phyloP scores from a whole-genome alignment of 768 basidiomycete genomes.

The Kwoniella dejecticola region DNA sequence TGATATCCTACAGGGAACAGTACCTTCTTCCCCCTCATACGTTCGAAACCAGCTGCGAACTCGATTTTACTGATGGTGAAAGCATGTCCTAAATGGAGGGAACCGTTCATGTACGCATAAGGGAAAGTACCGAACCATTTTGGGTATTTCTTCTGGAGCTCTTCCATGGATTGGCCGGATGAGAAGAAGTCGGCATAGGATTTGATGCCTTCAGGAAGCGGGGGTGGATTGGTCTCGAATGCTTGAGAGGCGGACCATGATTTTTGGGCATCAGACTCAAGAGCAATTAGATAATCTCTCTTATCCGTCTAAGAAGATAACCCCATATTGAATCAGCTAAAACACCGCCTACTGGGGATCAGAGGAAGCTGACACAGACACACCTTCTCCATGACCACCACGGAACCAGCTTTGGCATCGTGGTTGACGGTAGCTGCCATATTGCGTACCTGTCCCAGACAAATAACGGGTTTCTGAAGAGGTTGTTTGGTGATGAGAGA shows the following conservation, averaged over 20 bases:
- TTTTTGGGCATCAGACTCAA: slow-evolving; percentile 83
- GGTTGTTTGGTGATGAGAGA: not conserved
- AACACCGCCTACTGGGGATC: not conserved
- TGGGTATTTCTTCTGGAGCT: slow-evolving; percentile 75
- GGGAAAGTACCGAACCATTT: slow-evolving; percentile 99
- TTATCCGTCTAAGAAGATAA: slow-evolving; percentile 75
- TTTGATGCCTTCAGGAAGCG: slow-evolving; percentile 61
- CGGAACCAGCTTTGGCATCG: slow-evolving; percentile 42
- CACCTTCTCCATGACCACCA: slow-evolving; percentile 55
- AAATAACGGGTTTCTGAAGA: not conserved
- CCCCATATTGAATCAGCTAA: not conserved
- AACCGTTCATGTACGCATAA: slow-evolving; percentile 98
- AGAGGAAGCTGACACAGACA: not conserved
- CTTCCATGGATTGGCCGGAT: slow-evolving; percentile 63
- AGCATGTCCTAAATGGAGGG: slow-evolving; percentile 92
- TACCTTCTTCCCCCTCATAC: slow-evolving; percentile 90
- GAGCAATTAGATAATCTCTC: slow-evolving; percentile 76
- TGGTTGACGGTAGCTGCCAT: slow-evolving; percentile 46
- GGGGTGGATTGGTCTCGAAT: slow-evolving; percentile 84
- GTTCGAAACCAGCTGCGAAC: slow-evolving; percentile 90
- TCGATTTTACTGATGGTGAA: slow-evolving; percentile 99
- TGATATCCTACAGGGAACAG: slow-evolving; percentile 98
- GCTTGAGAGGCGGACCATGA: slow-evolving; percentile 74
- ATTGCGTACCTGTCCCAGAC: slow-evolving; percentile 12
- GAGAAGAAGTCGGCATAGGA: slow-evolving; percentile 57